Evolutionary conservation across 495 filamentous ascomycete species (phyloP), one percentile per base, ranked within the genome.

Genomic region (Elasticomyces elasticus): DNA sequence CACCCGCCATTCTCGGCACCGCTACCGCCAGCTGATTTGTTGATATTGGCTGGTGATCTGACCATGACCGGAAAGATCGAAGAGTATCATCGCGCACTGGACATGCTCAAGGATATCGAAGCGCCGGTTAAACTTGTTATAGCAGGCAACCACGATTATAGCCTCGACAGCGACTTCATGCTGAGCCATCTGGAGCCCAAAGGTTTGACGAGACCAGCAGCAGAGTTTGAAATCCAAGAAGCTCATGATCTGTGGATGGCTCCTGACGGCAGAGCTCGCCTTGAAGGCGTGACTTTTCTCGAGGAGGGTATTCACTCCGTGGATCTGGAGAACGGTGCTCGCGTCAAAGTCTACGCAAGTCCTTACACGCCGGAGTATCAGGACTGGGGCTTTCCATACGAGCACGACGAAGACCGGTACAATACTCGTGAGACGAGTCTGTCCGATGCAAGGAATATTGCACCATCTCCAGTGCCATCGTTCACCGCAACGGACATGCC

Each of bases 111-210:
- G 15, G 58, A 49, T 0, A 76, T 82, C 49, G 60, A 78, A 5
- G 85, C 87, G 0, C 76, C 82, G 19, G 67, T 89, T 5, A 94
- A 90, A 55, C 68, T 94, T 31, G 79, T 90, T 30, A 88, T 94
- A 48, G 79, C 87, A 1, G 87, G 87, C 0, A 90, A 91, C 65
- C 87, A 90, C 67, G 86, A 91, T 63, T 76, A 85, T 51, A 78
- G 78, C 0, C 76, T 90, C 2, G 85, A 92, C 62, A 65, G 67
- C 25, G 53, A 55, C 11, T 51, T n/a, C 26, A 43, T 54, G 19
- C 38, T 51, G 26, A 26, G 44, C n/a, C 52, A 55, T 40, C 25
- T 26, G 0, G 15, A 52, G 17, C 25, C 46, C 19, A 7, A 55
- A 24, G 19, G 26, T 27, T 31, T 53, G 51, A 53, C 28, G 1